Evolutionary conservation across 148 eudicot genomes (phyloP).

Genomic region (Fagopyrum homotropicum): DNA sequence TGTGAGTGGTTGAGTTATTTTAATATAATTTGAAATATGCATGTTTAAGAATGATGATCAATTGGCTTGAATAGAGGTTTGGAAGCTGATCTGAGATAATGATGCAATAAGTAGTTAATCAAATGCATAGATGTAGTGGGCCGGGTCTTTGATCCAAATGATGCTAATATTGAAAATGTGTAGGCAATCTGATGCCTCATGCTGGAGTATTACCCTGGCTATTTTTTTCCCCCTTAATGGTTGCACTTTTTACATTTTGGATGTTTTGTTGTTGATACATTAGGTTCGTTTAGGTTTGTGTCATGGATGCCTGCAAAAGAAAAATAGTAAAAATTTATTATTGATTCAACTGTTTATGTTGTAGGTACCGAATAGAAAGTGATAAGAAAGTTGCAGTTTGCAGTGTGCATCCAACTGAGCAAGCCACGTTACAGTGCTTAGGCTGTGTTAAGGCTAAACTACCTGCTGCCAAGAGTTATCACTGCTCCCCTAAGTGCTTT

Average conservation of each 20-base stretch:
- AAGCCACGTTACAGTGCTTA: conserved; percentile 89
- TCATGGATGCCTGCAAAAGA: conserved; percentile 2
- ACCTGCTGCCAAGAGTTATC: conserved; percentile 85
- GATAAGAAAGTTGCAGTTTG: conserved; percentile 85
- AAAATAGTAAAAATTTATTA: not conserved
- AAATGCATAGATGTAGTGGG: not conserved
- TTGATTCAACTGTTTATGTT: conserved; percentile 14
- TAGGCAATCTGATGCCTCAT: not conserved
- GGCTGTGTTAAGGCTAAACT: conserved; percentile 94
- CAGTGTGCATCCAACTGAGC: conserved; percentile 97
- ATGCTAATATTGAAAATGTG: not conserved
- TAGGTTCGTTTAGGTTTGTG: not conserved
- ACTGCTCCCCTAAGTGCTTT: conserved; percentile 94
- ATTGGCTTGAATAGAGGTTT: not conserved
- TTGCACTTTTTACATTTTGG: not conserved
- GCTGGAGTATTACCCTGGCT: not conserved
- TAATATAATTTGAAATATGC: not conserved
- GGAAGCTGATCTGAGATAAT: not conserved
- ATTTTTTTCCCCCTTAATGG: not conserved
- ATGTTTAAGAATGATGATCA: not conserved
- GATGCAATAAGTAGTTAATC: not conserved
- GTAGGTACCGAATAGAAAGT: conserved; percentile 96
- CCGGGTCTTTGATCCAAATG: not conserved
- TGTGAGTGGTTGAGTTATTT: not conserved
- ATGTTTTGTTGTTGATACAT: not conserved